Conservation (phyloP, 208 protist species). For the Acanthamoeba triangularis region DNA sequence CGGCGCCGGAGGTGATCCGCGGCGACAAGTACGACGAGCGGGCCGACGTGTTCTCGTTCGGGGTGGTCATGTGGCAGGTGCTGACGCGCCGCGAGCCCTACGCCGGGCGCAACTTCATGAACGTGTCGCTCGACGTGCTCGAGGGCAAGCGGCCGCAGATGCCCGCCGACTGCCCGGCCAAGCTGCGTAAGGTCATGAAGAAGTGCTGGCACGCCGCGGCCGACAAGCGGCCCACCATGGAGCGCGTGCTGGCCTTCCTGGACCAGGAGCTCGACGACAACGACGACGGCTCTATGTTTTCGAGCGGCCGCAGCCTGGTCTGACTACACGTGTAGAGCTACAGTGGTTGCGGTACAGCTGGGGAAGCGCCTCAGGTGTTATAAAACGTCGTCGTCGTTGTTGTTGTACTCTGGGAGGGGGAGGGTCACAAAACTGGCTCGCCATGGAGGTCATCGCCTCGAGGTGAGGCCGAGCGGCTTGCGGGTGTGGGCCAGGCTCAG, state of each 20-base stretch:
- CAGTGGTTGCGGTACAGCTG: too few relatives aligned
- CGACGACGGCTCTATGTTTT: too few relatives aligned
- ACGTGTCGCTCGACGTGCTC: constrained; percentile 48
- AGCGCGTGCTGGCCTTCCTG: not conserved
- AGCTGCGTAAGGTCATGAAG: constrained; percentile 73
- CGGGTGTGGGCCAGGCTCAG: not conserved
- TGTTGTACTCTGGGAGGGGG: too few relatives aligned
- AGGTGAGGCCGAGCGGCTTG: not conserved
- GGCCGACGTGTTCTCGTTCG: constrained; percentile 89
- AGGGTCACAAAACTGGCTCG: too few relatives aligned
- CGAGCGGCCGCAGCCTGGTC: too few relatives aligned
- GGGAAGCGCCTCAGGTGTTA: too few relatives aligned
- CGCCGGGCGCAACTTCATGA: not conserved
- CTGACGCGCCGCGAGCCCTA: constrained; percentile 79
- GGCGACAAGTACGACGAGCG: constrained; percentile 77
- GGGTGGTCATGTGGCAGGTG: constrained; percentile 86
- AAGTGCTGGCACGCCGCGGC: constrained; percentile 81
- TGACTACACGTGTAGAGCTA: too few relatives aligned
- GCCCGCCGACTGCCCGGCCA: constrained; percentile 70
- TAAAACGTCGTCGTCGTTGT: too few relatives aligned
- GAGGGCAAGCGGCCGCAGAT: constrained; percentile 77
- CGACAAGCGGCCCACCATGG: not conserved
- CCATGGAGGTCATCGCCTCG: not conserved
- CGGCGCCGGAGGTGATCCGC: not conserved
- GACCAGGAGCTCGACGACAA: not conserved